Evolutionary conservation across 352 stramenopile genomes (phyloP).

Genomic region (Blastocystis sp.): DNA sequence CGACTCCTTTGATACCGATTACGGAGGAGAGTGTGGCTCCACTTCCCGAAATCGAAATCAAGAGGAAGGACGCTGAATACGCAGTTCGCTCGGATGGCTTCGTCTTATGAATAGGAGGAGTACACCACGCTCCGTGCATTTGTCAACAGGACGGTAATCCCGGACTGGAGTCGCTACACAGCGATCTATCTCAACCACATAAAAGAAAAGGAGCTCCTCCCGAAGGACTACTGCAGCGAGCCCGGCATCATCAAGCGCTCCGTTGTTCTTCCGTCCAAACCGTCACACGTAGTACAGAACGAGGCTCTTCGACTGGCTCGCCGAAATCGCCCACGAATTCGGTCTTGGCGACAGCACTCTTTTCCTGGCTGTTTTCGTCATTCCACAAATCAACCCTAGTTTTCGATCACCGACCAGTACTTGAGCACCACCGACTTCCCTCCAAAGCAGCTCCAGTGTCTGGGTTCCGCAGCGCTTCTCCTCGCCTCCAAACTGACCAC

Average conservation of each 20-base stretch:
- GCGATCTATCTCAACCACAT: neutral
- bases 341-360: neutral
- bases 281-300: neutral
- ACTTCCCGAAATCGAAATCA: neutral
- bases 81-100: neutral
- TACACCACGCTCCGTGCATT: neutral
- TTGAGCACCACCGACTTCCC: neutral
- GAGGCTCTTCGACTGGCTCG: conserved; percentile 49
- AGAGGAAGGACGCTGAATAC: neutral
- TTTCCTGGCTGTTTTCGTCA: conserved; percentile 3
- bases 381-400: neutral
- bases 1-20: neutral
- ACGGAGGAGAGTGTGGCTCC: neutral
- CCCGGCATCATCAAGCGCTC: neutral
- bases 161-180: conserved; percentile 10
- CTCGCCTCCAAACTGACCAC: conserved; percentile 17
- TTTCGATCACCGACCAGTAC: conserved; percentile 24
- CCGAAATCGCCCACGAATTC: conserved; percentile 40
- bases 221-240: neutral
- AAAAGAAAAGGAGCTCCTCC: neutral
- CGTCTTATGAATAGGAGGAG: conserved; percentile 29
- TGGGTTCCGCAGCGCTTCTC: conserved; percentile 18
- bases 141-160: neutral
- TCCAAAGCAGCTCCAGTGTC: conserved; percentile 27
- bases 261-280: neutral